Conservation (phyloP, 2,329 filamentous ascomycete genomes). For the Geoglossum cookeanum region DNA sequence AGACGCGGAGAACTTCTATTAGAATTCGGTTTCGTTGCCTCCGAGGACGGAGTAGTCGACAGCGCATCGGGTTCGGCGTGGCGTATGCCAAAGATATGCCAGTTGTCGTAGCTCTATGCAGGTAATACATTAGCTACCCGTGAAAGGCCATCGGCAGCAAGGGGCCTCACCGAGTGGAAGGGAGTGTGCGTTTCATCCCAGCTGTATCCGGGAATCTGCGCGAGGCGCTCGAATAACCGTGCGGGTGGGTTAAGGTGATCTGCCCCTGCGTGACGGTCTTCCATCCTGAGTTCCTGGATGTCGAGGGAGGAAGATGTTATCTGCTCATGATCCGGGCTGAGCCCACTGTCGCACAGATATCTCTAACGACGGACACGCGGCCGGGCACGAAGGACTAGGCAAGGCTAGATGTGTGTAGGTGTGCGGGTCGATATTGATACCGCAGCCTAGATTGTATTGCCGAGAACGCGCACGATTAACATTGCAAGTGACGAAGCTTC, state of each 20-base stretch:
- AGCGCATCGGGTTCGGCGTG: neutral
- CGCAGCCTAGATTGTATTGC: neutral
- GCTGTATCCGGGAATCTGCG: constrained; percentile 52
- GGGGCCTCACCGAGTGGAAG: constrained; percentile 18
- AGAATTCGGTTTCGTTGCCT: neutral
- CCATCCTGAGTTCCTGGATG: neutral
- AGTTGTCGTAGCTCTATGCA: constrained; percentile 65
- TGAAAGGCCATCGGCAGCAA: neutral
- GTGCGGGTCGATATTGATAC: too few relatives aligned
- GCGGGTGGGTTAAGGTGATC: constrained; percentile 24
- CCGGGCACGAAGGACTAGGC: neutral
- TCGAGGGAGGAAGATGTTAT: neutral
- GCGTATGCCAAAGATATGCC: constrained; percentile 33
- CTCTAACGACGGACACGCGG: neutral
- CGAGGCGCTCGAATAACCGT: constrained; percentile 52
- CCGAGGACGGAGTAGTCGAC: neutral
- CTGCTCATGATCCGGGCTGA: neutral
- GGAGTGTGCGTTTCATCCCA: constrained; percentile 41
- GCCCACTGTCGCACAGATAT: neutral
- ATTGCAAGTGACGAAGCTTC: neutral
- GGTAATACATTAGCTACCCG: constrained; percentile 18
- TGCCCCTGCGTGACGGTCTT: neutral
- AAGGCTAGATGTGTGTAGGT: neutral
- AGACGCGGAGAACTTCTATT: neutral
- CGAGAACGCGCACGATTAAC: neutral